Evolutionary conservation across 192 early-diverging fungal species (phyloP), one percentile per base, ranked within the genome.

Genomic region (Bifiguratus adelaidae): DNA sequence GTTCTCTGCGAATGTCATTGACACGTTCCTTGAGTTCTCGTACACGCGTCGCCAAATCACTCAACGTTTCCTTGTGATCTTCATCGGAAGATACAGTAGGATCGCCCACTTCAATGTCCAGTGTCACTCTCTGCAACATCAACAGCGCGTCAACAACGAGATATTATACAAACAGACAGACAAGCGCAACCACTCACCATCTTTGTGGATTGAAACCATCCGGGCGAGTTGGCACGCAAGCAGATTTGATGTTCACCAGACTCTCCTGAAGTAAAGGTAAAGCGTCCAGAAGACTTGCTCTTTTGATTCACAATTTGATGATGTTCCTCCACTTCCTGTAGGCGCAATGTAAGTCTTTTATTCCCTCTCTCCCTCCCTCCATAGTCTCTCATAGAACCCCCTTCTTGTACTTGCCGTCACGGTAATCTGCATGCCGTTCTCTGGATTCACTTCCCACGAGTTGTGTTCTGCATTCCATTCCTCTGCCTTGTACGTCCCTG

Each of bases 211-310:
- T 25, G 4, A 35, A 92, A 78, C 86, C 86, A 90, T n/a, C 75
- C 68, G 25, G 71, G 61, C 13, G 74, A 63, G 3, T 65, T 68
- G 7, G 74, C 71, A 51, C 72, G 78, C 41, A 99, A 65, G 64
- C 96, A 99, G 42, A 99, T 89, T 13, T 76, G 65, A 64, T 99
- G 92, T 56, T 92, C 82, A 35, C 94, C 92, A 27, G 84, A 73
- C 44, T 87, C 85, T 19, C 84, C 71, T 16, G 94, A 80, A 9
- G 89, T 92, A 53, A 99, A 99, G 26, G 82, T 83, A 56, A 97
- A 97, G 55, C 81, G 77, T 36, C 92, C 94, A 57, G 68, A 59
- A 37, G 74, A 48, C 3, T 53, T 51, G 43, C 84, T 79, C 61
- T 83, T 87, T 58, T 84, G 83, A 55, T 87, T 85, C 48, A 91